These are phyloP conservation scores for Penicillium sclerotiorum DNA, from an alignment of 2,329 filamentous ascomycete species.

Conservation along the genomic window DNA sequence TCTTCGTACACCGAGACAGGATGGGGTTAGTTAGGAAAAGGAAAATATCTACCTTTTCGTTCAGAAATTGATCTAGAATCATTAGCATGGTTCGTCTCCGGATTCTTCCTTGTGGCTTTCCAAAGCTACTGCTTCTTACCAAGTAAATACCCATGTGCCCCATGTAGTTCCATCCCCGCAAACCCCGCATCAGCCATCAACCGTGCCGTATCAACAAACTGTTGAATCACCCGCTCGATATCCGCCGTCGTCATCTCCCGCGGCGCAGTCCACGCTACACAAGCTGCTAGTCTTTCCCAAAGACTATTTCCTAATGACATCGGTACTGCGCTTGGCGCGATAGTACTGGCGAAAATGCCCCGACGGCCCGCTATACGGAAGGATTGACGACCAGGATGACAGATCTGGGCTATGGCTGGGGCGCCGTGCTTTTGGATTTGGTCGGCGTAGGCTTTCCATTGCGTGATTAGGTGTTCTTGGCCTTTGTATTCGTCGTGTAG, in stretches of 20 bases:
- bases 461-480: conserved; percentile 19
- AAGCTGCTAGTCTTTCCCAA: conserved; percentile 35
- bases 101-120: background rate
- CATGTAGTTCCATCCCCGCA: conserved; percentile 58
- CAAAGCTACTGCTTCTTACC: no score
- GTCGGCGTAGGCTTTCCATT: conserved; percentile 34
- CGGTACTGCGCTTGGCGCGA: conserved; percentile 45
- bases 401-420: conserved; percentile 48
- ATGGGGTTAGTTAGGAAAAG: background rate
- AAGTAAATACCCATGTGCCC: conserved; percentile 55
- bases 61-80: conserved; percentile 41
- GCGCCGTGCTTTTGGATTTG: conserved; percentile 42
- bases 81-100: background rate
- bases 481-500: conserved; percentile 30
- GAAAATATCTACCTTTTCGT: conserved; percentile 41
- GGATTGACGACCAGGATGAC: conserved; percentile 50
- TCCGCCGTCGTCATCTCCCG: conserved; percentile 59
- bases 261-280: conserved; percentile 51
- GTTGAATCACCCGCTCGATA: conserved; percentile 55
- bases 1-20: background rate
- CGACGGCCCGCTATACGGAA: conserved; percentile 43
- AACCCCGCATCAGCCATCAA: conserved; percentile 55
- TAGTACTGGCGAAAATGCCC: conserved; percentile 31
- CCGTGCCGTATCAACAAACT: conserved; percentile 58
- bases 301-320: conserved; percentile 43